A percentile compares a stretch with the other conserved stretches of the same genome.
phyloP scores from a whole-genome alignment of 192 early-diverging fungal genomes.

The Thamnidium elegans region DNA sequence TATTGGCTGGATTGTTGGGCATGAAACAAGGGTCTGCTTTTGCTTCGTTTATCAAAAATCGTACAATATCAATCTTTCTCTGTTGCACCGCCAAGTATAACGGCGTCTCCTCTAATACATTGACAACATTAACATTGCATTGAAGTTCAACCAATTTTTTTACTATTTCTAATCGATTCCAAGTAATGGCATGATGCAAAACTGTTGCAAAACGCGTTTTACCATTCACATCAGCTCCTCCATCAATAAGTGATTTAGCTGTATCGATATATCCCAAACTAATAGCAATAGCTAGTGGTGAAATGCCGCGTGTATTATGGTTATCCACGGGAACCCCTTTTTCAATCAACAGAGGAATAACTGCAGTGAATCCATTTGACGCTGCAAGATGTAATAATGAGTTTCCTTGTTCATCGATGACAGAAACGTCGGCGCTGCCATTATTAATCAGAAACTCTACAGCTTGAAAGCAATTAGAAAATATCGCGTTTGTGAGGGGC shows the following conservation, averaged over 20 bases:
- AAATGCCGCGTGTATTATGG: conserved; percentile 25
- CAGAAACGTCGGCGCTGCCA: not conserved
- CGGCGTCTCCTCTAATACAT: conserved; percentile 37
- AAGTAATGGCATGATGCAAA: conserved; percentile 35
- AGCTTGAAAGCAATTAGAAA: conserved; percentile 16
- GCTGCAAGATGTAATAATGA: conserved; percentile 32
- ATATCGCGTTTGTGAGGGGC: conserved; percentile 30
- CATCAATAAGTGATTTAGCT: conserved; percentile 12
- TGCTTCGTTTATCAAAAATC: conserved; percentile 25
- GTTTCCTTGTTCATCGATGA: conserved; percentile 26
- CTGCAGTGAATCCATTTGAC: conserved; percentile 29
- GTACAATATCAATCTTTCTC: conserved; percentile 37
- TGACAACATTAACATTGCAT: conserved; percentile 27
- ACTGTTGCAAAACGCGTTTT: conserved; percentile 19
- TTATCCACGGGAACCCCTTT: conserved; percentile 16
- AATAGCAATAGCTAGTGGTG: conserved; percentile 36
- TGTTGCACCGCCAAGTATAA: conserved; percentile 38
- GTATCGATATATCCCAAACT: conserved; percentile 19
- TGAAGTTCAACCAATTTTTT: conserved; percentile 21
- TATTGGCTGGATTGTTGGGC: not conserved
- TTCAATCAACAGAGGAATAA: conserved; percentile 17
- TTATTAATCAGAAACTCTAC: conserved; percentile 21
- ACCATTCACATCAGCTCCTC: conserved; percentile 31
- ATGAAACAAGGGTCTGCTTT: conserved; percentile 32
- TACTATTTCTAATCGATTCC: conserved; percentile 39